Conservation (phyloP, 371 early-diverging fungal genomes). For the Umbelopsis sp. region DNA sequence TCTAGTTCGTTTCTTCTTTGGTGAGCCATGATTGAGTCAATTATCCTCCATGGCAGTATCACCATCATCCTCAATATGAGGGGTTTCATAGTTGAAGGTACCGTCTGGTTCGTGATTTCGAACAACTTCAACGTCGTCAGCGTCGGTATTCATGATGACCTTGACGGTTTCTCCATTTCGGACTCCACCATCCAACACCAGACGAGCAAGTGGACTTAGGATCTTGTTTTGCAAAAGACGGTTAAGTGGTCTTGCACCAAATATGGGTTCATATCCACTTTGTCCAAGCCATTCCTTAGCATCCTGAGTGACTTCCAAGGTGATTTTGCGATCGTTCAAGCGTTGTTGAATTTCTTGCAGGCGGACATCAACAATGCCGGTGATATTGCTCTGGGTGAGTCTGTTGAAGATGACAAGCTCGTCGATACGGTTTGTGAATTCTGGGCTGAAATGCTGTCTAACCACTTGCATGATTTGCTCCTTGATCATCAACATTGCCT, state of each 20-base stretch:
- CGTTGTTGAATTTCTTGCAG: conserved; percentile 76
- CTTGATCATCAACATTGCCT: conserved; percentile 52
- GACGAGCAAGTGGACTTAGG: conserved; percentile 80
- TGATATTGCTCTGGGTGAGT: conserved; percentile 70
- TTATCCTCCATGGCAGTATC: conserved; percentile 42
- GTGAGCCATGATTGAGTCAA: neutral
- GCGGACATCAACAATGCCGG: conserved; percentile 85
- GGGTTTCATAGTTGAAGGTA: conserved; percentile 45
- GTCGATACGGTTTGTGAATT: conserved; percentile 92
- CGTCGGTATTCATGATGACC: conserved; percentile 41
- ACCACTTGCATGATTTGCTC: conserved; percentile 69
- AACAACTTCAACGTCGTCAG: conserved; percentile 32
- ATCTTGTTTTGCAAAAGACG: conserved; percentile 81
- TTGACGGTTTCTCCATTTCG: conserved; percentile 66
- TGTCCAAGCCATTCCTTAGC: conserved; percentile 83
- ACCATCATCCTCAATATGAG: conserved; percentile 42
- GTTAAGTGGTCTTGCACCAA: conserved; percentile 87
- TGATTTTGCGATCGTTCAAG: conserved; percentile 75
- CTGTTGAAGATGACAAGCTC: conserved; percentile 86
- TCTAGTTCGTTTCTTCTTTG: neutral
- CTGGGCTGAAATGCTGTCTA: conserved; percentile 84
- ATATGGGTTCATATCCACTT: conserved; percentile 82
- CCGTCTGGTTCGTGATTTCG: conserved; percentile 54
- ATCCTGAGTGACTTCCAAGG: conserved; percentile 59
- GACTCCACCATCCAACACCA: conserved; percentile 79